Evolutionary conservation across 129 eudicot species (phyloP).

Genomic region (Flaveria ramosissima): DNA sequence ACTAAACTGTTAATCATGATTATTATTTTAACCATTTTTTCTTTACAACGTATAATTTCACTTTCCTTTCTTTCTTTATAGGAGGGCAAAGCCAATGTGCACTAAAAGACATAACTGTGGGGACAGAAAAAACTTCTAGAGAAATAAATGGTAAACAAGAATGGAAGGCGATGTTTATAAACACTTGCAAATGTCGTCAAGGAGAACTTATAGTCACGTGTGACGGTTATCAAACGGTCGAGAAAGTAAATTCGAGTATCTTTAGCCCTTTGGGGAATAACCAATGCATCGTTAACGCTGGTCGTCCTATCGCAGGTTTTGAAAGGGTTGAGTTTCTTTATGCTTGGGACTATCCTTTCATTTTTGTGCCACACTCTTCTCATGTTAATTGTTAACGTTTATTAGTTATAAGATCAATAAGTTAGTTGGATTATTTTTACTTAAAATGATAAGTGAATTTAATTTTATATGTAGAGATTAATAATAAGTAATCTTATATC

Average conservation of each 20-base stretch:
- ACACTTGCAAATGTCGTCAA: constrained; percentile 31
- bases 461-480: too few relatives aligned
- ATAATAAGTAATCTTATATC: too few relatives aligned
- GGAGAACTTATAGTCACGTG: constrained; percentile 24
- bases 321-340: constrained; percentile 18
- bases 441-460: too few relatives aligned
- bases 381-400: constrained; percentile 13
- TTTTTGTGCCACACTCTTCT: constrained; percentile 26
- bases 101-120: constrained; percentile 24
- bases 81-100: constrained; percentile 22
- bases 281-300: constrained; percentile 24
- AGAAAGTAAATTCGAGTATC: constrained; percentile 19
- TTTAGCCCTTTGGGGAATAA: constrained; percentile 19
- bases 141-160: constrained; percentile 34
- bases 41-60: too few relatives aligned
- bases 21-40: not conserved
- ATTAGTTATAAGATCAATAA: not conserved
- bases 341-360: constrained; percentile 34
- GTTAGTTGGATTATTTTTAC: not conserved
- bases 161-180: constrained; percentile 34
- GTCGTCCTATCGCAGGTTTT: constrained; percentile 7
- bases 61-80: not conserved
- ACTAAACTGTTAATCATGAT: not conserved
- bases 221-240: constrained; percentile 24
- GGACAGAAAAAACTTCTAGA: constrained; percentile 19